These are phyloP conservation scores for Capsicum rhomboideum DNA, from an alignment of 257 asterid genomes.

Conservation along the genomic window DNA sequence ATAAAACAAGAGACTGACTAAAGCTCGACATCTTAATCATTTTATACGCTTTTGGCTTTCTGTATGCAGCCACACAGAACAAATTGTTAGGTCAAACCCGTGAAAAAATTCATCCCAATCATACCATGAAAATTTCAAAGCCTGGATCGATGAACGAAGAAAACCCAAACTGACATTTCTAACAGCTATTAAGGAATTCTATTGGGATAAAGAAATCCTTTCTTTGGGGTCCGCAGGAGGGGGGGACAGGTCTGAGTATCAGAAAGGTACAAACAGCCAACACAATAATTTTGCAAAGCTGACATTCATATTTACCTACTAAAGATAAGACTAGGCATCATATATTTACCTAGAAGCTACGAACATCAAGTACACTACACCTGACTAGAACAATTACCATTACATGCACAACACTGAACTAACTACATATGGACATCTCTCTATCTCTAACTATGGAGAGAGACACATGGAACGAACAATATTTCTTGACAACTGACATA, in stretches of 20 bases:
- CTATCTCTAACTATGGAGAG: neutral
- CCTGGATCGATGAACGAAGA: neutral
- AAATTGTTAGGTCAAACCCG: neutral
- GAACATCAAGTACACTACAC: neutral
- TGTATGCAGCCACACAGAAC: neutral
- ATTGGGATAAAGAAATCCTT: neutral
- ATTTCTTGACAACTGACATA: neutral
- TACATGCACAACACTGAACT: constrained; percentile 2
- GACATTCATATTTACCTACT: neutral
- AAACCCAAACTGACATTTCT: no score
- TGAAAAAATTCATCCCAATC: neutral
- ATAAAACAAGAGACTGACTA: neutral
- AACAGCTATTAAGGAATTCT: no score
- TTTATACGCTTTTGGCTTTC: neutral
- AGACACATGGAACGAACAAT: neutral
- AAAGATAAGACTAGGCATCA: neutral
- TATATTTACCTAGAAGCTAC: constrained; percentile 1
- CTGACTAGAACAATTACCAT: neutral
- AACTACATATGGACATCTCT: neutral
- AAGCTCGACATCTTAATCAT: neutral
- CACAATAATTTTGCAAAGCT: neutral
- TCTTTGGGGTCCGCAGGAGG: neutral
- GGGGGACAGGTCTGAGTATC: neutral
- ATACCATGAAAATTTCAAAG: neutral
- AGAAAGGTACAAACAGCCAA: neutral